phyloP scores from a whole-genome alignment of 148 eudicot genomes.

The Vaccinium corymbosum region DNA sequence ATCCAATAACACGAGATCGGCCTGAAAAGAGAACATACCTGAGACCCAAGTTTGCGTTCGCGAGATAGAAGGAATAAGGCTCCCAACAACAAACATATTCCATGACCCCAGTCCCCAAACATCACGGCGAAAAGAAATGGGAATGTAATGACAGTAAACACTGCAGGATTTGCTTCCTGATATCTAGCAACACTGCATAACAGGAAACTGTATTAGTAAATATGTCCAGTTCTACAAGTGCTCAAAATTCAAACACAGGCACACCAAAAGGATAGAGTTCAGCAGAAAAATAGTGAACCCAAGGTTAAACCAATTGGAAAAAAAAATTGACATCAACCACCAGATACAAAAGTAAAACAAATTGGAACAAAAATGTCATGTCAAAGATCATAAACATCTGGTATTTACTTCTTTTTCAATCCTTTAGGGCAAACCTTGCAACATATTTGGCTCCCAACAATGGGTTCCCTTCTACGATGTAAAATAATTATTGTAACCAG shows the following conservation, averaged over 20 bases:
- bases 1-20: not conserved
- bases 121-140: constrained; percentile 99
- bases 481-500: not conserved
- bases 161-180: constrained; percentile 98
- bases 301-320: not conserved
- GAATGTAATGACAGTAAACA: constrained; percentile 84
- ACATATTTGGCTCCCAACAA: not conserved
- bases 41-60: constrained; percentile 76
- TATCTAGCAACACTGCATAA: constrained; percentile 84
- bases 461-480: not conserved
- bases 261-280: not conserved
- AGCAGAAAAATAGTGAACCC: not conserved
- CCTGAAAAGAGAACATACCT: constrained; percentile 43
- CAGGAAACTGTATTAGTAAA: constrained; percentile 18
- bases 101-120: constrained; percentile 99
- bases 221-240: not conserved
- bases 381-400: not conserved
- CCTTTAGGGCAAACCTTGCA: not conserved
- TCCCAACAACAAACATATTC: constrained; percentile 84
- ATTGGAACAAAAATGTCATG: not conserved
- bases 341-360: not conserved
- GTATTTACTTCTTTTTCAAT: constrained; percentile 8
- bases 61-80: constrained; percentile 82
- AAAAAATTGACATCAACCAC: constrained; percentile 6
- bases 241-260: not conserved